Percentiles rank a stretch among this genome's conserved stretches.
Conservation (phyloP, 768 basidiomycete species). For the Trametes cinnabarina region DNA sequence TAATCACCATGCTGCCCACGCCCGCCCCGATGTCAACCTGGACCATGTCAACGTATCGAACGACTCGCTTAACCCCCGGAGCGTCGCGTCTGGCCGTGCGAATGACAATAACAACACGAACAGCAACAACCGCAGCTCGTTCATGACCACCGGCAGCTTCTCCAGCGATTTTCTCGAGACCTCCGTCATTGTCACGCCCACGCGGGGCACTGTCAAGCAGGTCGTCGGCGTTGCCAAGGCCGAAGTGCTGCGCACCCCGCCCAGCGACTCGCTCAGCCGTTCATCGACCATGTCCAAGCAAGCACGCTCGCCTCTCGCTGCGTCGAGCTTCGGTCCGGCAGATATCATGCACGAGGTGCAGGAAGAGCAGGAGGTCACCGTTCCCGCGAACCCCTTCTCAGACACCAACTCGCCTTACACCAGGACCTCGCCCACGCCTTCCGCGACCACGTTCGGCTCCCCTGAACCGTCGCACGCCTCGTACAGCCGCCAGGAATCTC, state of each 20-base stretch:
- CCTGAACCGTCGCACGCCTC: conserved; percentile 19
- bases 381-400: conserved; percentile 55
- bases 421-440: conserved; percentile 27
- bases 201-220: conserved; percentile 54
- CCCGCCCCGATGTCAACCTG: conserved; percentile 56
- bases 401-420: conserved; percentile 49
- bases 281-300: conserved; percentile 38
- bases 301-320: conserved; percentile 64
- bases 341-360: conserved; percentile 56
- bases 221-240: conserved; percentile 77
- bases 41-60: conserved; percentile 62
- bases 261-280: conserved; percentile 31
- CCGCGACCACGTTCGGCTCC: conserved; percentile 41
- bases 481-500: conserved; percentile 35
- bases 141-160: conserved; percentile 71
- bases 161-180: conserved; percentile 80
- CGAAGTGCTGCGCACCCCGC: conserved; percentile 59
- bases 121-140: conserved; percentile 55
- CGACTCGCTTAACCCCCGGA: conserved; percentile 40
- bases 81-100: conserved; percentile 47
- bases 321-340: conserved; percentile 67
- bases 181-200: conserved; percentile 76
- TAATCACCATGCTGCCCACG: conserved; percentile 42
- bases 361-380: conserved; percentile 29
- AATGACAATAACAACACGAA: conserved; percentile 48